These are phyloP conservation scores for Ophiostoma himal-ulmi DNA, from an alignment of 2,329 filamentous ascomycete genomes.

Conservation along the genomic window DNA sequence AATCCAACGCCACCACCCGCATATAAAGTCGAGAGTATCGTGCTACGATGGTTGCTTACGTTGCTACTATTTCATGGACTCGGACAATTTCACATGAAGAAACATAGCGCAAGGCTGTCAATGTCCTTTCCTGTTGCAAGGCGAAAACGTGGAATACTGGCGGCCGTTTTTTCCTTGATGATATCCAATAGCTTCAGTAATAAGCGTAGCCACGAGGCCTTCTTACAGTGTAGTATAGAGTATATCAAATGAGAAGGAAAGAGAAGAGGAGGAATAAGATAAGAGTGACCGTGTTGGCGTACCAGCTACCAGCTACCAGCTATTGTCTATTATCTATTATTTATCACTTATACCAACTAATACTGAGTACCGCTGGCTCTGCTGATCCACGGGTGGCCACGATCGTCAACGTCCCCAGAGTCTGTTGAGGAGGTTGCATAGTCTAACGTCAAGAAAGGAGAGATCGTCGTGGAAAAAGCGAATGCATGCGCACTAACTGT, in stretches of 20 bases:
- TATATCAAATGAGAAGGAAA: background rate
- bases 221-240: background rate
- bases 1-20: background rate
- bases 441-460: background rate
- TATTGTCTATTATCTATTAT: too few species aligned
- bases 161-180: background rate
- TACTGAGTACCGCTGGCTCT: background rate
- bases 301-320: too few species aligned
- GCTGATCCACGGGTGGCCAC: background rate
- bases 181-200: background rate
- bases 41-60: background rate
- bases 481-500: background rate
- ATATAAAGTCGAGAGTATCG: background rate
- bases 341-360: background rate
- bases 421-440: background rate
- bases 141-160: background rate
- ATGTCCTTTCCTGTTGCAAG: background rate
- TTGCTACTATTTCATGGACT: background rate
- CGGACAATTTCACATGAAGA: background rate
- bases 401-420: conserved; percentile 3
- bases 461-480: background rate
- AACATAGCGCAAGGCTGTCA: background rate
- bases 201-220: background rate
- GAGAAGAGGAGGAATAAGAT: background rate
- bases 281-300: background rate